Conservation (phyloP, 306 rosid genomes). For the Inga laurina region DNA sequence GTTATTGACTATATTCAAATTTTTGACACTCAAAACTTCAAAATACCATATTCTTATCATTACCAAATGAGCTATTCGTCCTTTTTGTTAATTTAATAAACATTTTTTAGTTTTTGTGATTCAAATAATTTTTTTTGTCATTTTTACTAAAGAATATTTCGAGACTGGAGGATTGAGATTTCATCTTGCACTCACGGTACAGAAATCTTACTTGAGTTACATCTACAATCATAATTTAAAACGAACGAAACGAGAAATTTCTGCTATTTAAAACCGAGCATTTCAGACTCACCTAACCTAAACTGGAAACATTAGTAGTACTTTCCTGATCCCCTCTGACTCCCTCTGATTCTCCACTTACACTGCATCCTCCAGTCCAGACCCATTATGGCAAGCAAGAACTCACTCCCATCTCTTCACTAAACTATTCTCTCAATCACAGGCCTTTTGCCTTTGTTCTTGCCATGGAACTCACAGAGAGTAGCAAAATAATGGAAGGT, state of each 20-base stretch:
- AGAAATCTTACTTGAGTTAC: background rate
- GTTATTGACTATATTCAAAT: too few relatives aligned
- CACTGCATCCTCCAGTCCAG: conserved; percentile 28
- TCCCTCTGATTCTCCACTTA: conserved; percentile 6
- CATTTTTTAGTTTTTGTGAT: too few relatives aligned
- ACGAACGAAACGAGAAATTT: background rate
- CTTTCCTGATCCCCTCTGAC: conserved; percentile 28
- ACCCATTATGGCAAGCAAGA: conserved; percentile 34
- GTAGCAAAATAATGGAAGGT: conserved; percentile 39
- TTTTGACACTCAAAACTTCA: too few relatives aligned
- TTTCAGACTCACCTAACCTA: conserved; percentile 19
- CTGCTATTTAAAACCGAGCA: conserved; percentile 16
- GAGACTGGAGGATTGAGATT: background rate
- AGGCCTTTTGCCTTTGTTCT: background rate
- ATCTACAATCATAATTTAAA: background rate
- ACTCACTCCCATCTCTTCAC: conserved; percentile 31
- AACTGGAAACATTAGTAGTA: conserved; percentile 24
- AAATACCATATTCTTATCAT: too few relatives aligned
- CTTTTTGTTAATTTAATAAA: too few relatives aligned
- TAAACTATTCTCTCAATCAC: conserved; percentile 7
- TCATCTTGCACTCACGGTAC: background rate
- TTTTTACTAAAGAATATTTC: background rate
- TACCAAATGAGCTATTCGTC: too few relatives aligned
- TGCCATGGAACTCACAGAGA: conserved; percentile 10
- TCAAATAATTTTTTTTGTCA: too few relatives aligned